Conservation (phyloP, 768 basidiomycete species). For the Galerina marginata region DNA sequence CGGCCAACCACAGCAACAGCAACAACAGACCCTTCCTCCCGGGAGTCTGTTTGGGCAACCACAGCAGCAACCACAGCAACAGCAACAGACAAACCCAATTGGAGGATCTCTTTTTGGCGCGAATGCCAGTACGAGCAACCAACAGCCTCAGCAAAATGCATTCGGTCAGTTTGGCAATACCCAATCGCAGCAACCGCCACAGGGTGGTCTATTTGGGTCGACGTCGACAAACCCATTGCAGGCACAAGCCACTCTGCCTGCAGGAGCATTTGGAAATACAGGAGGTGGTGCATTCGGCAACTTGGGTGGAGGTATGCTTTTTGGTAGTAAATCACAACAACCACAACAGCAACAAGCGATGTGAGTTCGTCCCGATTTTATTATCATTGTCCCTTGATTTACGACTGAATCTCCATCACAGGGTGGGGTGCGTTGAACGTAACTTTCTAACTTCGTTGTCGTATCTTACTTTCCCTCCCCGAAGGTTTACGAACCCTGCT, state of each 20-base stretch:
- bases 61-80: constrained; percentile 33
- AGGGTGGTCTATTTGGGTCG: constrained; percentile 28
- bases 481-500: constrained; percentile 23
- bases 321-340: constrained; percentile 38
- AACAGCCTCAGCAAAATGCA: constrained; percentile 21
- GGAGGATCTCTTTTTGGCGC: constrained; percentile 28
- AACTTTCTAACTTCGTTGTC: neutral
- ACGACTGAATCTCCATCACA: constrained; percentile 5
- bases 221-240: constrained; percentile 31
- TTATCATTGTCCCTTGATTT: neutral
- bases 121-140: constrained; percentile 13
- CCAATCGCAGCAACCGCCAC: constrained; percentile 19
- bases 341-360: constrained; percentile 31
- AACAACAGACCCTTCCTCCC: constrained; percentile 24
- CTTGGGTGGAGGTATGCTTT: constrained; percentile 28
- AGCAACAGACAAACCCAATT: constrained; percentile 23
- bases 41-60: constrained; percentile 40
- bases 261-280: constrained; percentile 31
- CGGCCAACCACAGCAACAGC: constrained; percentile 35
- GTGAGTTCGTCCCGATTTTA: constrained; percentile 3
- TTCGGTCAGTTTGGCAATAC: too few species aligned
- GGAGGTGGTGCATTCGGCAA: constrained; percentile 24
- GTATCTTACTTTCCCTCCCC: neutral
- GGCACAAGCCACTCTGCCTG: constrained; percentile 36
- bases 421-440: constrained; percentile 21